phyloP scores from a whole-genome alignment of 371 early-diverging fungal species.

The Neoconidiobolus thromboides region DNA sequence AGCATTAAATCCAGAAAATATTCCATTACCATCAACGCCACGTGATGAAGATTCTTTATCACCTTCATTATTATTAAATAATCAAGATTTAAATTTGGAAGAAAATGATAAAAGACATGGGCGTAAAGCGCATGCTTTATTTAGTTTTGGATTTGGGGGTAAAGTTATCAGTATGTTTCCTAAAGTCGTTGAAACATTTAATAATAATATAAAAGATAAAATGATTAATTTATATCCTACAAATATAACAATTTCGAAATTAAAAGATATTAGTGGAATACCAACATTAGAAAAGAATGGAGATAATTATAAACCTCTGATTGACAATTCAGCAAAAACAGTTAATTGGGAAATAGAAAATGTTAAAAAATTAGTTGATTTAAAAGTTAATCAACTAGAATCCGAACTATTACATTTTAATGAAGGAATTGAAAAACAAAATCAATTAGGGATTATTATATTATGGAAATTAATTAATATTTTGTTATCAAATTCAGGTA shows the following conservation, averaged over 20 bases:
- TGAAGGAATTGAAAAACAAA: conserved; percentile 13
- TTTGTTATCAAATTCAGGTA: conserved; percentile 42
- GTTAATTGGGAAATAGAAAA: neutral
- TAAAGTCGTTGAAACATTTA: conserved; percentile 41
- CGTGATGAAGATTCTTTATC: too few relatives aligned
- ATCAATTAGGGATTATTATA: conserved; percentile 17
- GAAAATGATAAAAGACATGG: neutral
- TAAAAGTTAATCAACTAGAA: neutral
- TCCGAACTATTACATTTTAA: conserved; percentile 2
- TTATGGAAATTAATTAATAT: conserved; percentile 39
- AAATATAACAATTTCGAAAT: neutral
- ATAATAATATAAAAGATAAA: conserved; percentile 21
- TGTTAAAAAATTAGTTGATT: neutral
- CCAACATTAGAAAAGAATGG: neutral
- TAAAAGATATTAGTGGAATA: neutral
- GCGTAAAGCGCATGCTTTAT: conserved; percentile 30
- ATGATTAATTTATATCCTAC: conserved; percentile 26
- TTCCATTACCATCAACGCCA: too few relatives aligned
- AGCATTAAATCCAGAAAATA: too few relatives aligned
- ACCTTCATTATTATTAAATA: too few relatives aligned
- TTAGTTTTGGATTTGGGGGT: conserved; percentile 77
- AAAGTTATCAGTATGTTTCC: conserved; percentile 56
- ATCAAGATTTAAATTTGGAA: neutral
- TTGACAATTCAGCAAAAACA: neutral
- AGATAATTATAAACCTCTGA: neutral